Percentiles rank a stretch among this genome's conserved stretches.
phyloP scores from a whole-genome alignment of 768 basidiomycete genomes.

The Pulveroboletus sp. region DNA sequence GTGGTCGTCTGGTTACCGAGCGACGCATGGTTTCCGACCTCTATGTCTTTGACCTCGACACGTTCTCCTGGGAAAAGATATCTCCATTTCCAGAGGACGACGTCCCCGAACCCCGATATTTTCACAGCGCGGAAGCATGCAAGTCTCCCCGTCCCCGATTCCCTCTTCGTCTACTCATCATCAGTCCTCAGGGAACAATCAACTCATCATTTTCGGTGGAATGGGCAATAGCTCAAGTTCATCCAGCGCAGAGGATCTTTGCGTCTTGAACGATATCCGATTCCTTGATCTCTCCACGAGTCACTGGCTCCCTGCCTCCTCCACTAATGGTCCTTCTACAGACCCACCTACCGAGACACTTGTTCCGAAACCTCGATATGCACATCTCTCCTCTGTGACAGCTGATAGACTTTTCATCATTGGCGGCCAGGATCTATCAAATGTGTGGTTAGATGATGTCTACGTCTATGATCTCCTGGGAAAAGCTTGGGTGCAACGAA shows the following conservation, averaged over 20 bases:
- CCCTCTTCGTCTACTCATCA: conserved; percentile 12
- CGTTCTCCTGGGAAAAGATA: conserved; percentile 77
- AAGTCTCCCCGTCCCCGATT: conserved; percentile 20
- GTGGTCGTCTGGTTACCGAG: conserved; percentile 83
- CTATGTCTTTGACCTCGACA: conserved; percentile 83
- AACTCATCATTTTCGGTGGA: conserved; percentile 91
- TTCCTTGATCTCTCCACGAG: conserved; percentile 75
- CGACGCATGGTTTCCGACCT: conserved; percentile 89
- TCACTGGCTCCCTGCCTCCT: conserved; percentile 62
- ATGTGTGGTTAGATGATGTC: conserved; percentile 92
- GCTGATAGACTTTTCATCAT: conserved; percentile 85
- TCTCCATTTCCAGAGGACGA: conserved; percentile 60
- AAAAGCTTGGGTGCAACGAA: conserved; percentile 75
- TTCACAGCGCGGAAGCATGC: conserved; percentile 91
- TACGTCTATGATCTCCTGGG: conserved; percentile 80
- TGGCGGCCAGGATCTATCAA: conserved; percentile 92
- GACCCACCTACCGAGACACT: conserved; percentile 44
- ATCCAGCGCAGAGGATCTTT: conserved; percentile 72
- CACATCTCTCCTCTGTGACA: conserved; percentile 88
- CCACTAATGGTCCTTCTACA: conserved; percentile 29
- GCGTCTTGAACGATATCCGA: conserved; percentile 90
- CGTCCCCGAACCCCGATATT: conserved; percentile 84
- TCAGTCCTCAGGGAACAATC: conserved; percentile 64
- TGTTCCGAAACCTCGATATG: conserved; percentile 85
- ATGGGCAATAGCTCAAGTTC: conserved; percentile 83